A percentile compares a stretch with the other conserved stretches of the same genome.
phyloP scores from a whole-genome alignment of 306 rosid genomes.

The Calophaca sinica region DNA sequence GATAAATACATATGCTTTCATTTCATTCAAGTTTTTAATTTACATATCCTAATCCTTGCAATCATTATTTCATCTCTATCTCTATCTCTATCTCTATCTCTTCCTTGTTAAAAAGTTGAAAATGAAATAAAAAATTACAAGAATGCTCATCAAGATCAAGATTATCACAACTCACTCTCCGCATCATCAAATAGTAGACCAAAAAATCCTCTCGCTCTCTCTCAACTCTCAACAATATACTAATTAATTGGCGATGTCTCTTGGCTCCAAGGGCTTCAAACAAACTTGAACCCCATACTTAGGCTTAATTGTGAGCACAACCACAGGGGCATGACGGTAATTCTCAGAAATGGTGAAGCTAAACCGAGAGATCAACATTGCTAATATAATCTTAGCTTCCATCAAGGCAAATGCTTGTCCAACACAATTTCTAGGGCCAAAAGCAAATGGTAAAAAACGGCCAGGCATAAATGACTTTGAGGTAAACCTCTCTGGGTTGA shows the following conservation, averaged over 20 bases:
- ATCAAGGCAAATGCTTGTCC: slow-evolving; percentile 91
- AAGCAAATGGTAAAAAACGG: slow-evolving; percentile 84
- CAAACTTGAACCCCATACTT: slow-evolving; percentile 91
- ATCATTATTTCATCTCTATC: slow-evolving; percentile 51
- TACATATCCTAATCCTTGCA: slow-evolving; percentile 42
- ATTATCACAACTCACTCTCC: slow-evolving; percentile 26
- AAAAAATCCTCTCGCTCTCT: slow-evolving; percentile 7
- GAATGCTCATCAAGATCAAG: slow-evolving; percentile 42
- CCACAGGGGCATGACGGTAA: slow-evolving; percentile 93
- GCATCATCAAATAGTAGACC: slow-evolving; percentile 22
- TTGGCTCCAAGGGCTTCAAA: slow-evolving; percentile 66
- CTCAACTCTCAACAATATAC: not conserved
- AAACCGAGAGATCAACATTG: slow-evolving; percentile 75
- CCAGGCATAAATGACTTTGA: slow-evolving; percentile 72
- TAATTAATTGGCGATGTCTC: not conserved
- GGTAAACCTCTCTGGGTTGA: slow-evolving; percentile 86
- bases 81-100: slow-evolving; percentile 47
- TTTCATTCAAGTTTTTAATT: slow-evolving; percentile 43
- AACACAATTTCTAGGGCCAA: slow-evolving; percentile 89
- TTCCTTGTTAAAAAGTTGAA: slow-evolving; percentile 30
- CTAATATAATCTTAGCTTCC: slow-evolving; percentile 94
- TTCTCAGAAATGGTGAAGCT: slow-evolving; percentile 70
- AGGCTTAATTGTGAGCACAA: slow-evolving; percentile 90
- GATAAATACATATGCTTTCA: slow-evolving; percentile 40
- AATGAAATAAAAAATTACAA: slow-evolving; percentile 41